Base-by-base conservation (phyloP, 352 stramenopile genomes). In the Phytophthora parvispora region DNA sequence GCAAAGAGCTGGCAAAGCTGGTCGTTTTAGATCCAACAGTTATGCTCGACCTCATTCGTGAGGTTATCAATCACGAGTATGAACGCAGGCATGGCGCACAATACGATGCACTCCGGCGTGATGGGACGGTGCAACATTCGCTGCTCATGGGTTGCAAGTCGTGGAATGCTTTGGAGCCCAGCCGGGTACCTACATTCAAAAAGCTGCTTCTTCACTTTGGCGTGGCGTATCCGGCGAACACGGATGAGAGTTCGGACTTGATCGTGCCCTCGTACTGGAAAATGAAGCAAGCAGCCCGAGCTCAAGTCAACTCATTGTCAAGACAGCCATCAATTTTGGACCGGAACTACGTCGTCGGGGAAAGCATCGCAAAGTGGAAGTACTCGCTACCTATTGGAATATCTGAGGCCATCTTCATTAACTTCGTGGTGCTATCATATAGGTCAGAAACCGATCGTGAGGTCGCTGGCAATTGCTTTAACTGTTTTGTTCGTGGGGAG, bases 261-360 rank as follows among this genome's bases (percentile, higher is more conserved):
- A 71, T 75, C 1, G 55, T 71, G 10, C 67, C 67, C 3, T 25
- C 40, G 3, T 75, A 71, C 12, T 75, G 60, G 67, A 60, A 56
- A 6, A 48, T 31, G 32, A 50, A 47, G 54, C 3, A 45, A 50
- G 28, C 6, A 45, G 51, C 61, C 9, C 48, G 9, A 25, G n/a
- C 7, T 6, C 18, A 20, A 1, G 6, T 10, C 22, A 67, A 29
- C 10, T 18, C 27, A 4, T n/a, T 71, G n/a, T 4, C 27, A 34
- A 66, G 16, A 36, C 40, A 42, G 47, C 7, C 2, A 20, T 61
- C 0, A 4, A 20, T 61, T 0, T 16, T 54, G 29, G 25, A 0
- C 1, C 48, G 28, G 27, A 36, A 24, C 8, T 28, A 12, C 24
- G 31, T 60, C 28, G 2, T 4, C 36, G 36, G 47, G 4, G 25